These are phyloP conservation scores for Urtica urens DNA, from an alignment of 306 rosid genomes.

Conservation along the genomic window DNA sequence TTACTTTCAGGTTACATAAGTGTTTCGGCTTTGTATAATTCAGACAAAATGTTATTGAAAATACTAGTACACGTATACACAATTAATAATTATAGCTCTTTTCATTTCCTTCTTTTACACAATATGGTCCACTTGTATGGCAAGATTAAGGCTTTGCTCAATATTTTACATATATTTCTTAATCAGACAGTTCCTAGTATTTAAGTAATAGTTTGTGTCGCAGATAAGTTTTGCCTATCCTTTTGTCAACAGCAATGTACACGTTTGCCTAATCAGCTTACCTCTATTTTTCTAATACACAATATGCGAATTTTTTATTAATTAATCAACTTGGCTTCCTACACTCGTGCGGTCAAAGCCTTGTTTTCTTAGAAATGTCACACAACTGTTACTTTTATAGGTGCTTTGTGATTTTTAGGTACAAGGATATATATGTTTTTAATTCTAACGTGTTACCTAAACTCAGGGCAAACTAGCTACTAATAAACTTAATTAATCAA, in stretches of 20 bases:
- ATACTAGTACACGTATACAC: not conserved
- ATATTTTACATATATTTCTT: not conserved
- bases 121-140: constrained; percentile 4
- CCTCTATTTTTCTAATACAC: constrained; percentile 2
- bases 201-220: constrained; percentile 10
- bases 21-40: constrained; percentile 6
- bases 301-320: constrained; percentile 3
- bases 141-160: not conserved
- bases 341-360: constrained; percentile 67
- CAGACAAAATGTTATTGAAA: not conserved
- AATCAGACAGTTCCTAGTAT: constrained; percentile 18
- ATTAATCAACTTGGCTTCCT: constrained; percentile 29
- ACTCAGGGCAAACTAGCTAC: constrained; percentile 60
- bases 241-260: constrained; percentile 22
- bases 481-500: constrained; percentile 13
- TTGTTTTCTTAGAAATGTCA: constrained; percentile 12
- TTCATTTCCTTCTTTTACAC: not conserved
- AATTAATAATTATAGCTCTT: not conserved
- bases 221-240: constrained; percentile 19
- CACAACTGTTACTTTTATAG: not conserved
- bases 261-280: constrained; percentile 1
- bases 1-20: constrained; percentile 8
- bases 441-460: constrained; percentile 49
- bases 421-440: constrained; percentile 34
- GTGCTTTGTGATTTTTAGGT: constrained; percentile 28